phyloP scores from a whole-genome alignment of 306 rosid species.

The Crotalaria pallida region DNA sequence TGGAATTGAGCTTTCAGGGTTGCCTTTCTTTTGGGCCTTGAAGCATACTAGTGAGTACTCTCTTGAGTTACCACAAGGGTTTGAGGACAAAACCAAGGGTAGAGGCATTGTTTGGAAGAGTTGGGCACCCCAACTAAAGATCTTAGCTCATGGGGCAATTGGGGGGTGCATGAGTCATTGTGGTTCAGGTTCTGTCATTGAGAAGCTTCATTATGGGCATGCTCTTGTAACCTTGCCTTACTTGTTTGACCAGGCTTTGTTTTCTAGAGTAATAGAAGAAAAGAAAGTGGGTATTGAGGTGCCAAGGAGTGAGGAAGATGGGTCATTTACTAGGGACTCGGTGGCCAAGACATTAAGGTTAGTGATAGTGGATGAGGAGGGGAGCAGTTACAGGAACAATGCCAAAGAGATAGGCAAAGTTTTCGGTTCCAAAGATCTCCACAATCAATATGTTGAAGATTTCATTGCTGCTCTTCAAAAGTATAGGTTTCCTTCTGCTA shows the following conservation, averaged over 20 bases:
- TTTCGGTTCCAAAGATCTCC: conserved; percentile 16
- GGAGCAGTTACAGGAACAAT: background rate
- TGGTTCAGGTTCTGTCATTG: conserved; percentile 39
- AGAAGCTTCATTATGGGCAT: conserved; percentile 40
- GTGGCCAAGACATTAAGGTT: conserved; percentile 20
- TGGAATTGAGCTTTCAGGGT: conserved; percentile 43
- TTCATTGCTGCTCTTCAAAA: conserved; percentile 18
- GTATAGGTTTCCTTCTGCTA: background rate
- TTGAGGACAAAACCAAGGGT: conserved; percentile 38
- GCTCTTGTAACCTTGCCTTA: conserved; percentile 36
- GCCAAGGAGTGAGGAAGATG: conserved; percentile 15
- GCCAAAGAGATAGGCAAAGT: conserved; percentile 25
- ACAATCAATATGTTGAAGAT: conserved; percentile 8
- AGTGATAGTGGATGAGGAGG: conserved; percentile 24
- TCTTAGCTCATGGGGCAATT: conserved; percentile 42
- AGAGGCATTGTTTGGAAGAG: conserved; percentile 43
- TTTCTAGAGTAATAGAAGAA: conserved; percentile 29
- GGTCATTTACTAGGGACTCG: conserved; percentile 20
- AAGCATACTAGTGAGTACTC: conserved; percentile 17
- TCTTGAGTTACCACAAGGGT: conserved; percentile 41
- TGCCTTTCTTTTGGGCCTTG: conserved; percentile 60
- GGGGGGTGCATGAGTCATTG: conserved; percentile 47
- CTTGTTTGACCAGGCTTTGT: conserved; percentile 32
- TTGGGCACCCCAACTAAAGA: conserved; percentile 57
- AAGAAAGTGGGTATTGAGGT: conserved; percentile 32